Evolutionary conservation across 2,329 filamentous ascomycete species (phyloP).

Genomic region (Penicillium sp.): DNA sequence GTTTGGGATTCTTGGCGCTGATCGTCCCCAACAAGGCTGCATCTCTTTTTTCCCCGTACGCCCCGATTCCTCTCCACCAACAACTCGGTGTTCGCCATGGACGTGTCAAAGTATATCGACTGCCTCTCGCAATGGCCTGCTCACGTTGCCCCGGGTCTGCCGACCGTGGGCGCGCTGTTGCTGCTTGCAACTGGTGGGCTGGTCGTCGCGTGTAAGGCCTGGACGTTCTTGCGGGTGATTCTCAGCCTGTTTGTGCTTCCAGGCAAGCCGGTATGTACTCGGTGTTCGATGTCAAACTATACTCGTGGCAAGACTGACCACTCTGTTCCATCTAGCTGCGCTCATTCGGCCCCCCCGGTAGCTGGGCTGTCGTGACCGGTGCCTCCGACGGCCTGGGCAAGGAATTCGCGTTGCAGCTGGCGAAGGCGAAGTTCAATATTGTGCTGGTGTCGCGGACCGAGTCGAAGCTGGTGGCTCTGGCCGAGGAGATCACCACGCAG

Average conservation of each 20-base stretch:
- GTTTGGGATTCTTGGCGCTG: conserved; percentile 23
- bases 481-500: conserved; percentile 68
- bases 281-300: not conserved
- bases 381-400: conserved; percentile 96
- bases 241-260: conserved; percentile 66
- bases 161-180: conserved; percentile 35
- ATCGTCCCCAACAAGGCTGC: conserved; percentile 24
- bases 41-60: conserved; percentile 10
- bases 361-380: conserved; percentile 91
- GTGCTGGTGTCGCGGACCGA: conserved; percentile 93
- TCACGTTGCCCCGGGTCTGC: conserved; percentile 37
- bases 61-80: not conserved
- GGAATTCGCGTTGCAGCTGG: conserved; percentile 89
- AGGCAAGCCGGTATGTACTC: conserved; percentile 46
- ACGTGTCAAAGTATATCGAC: conserved; percentile 31
- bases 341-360: conserved; percentile 85
- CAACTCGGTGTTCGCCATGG: conserved; percentile 28
- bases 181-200: conserved; percentile 55
- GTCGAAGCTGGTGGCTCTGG: conserved; percentile 78
- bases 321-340: conserved; percentile 61
- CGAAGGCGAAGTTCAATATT: conserved; percentile 88
- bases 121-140: conserved; percentile 36
- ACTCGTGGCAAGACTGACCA: conserved; percentile 14
- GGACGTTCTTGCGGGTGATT: conserved; percentile 61
- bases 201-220: conserved; percentile 55